Conservation (phyloP, 345 rosid species). For the Pistacia integerrima region DNA sequence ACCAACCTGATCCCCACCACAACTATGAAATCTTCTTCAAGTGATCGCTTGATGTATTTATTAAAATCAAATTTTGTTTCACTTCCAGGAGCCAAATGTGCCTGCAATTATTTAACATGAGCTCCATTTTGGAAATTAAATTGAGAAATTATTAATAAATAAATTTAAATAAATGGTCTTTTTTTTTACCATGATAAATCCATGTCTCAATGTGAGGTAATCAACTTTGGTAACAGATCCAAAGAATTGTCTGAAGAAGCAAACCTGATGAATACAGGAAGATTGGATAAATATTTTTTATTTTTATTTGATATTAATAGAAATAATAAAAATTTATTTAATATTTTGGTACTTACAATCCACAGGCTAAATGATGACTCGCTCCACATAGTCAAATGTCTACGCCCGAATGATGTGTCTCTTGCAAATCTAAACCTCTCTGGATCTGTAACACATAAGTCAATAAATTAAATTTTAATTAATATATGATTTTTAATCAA, state of each 20-base stretch:
- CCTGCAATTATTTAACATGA: constrained; percentile 45
- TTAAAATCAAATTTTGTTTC: constrained; percentile 73
- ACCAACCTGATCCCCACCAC: constrained; percentile 86
- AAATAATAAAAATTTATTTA: too few species aligned
- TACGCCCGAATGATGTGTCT: constrained; percentile 88
- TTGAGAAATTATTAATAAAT: background rate
- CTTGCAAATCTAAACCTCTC: constrained; percentile 95
- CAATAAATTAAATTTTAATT: background rate
- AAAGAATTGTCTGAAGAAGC: constrained; percentile 93
- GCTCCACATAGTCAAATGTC: constrained; percentile 83
- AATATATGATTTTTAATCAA: too few species aligned
- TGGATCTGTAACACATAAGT: constrained; percentile 56
- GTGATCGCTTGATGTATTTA: constrained; percentile 79
- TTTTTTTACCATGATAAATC: constrained; percentile 69
- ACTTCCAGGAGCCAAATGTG: constrained; percentile 84
- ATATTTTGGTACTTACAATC: constrained; percentile 58
- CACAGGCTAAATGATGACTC: constrained; percentile 62
- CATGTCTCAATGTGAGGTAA: constrained; percentile 85
- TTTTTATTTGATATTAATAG: too few species aligned
- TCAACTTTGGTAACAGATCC: constrained; percentile 87
- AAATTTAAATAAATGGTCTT: background rate
- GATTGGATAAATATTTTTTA: background rate
- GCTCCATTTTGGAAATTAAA: background rate
- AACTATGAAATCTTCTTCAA: constrained; percentile 83
- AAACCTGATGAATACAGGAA: constrained; percentile 46